Percentiles rank a stretch among this genome's conserved stretches.
Evolutionary conservation across 2,329 filamentous ascomycete genomes (phyloP).

Genomic region (Niveomyces coronatus): DNA sequence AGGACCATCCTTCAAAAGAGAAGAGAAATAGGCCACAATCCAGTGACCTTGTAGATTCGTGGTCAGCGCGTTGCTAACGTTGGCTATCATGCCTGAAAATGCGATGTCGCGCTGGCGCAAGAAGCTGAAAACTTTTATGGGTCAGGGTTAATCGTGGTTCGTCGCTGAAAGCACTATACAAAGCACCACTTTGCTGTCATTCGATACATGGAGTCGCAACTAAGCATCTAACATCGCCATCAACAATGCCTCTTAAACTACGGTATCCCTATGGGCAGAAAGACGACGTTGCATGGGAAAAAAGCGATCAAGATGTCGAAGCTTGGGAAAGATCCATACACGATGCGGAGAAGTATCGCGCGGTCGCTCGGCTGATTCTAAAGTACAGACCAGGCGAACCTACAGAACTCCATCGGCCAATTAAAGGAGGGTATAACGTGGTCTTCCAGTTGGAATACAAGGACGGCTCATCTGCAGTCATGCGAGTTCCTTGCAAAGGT

Average conservation of each 20-base stretch:
- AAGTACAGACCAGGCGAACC: not conserved
- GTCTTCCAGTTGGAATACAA: not conserved
- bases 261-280: constrained; percentile 13
- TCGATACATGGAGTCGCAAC: no score
- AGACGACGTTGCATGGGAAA: not conserved
- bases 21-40: no score
- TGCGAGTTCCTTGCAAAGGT: constrained; percentile 15
- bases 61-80: no score
- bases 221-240: no score
- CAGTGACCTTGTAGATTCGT: no score
- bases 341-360: constrained; percentile 3
- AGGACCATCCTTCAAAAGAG: no score
- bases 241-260: constrained; percentile 16
- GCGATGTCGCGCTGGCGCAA: no score
- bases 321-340: not conserved
- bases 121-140: no score
- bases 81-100: no score
- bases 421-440: not conserved
- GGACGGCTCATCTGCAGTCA: not conserved
- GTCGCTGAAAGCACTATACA: no score
- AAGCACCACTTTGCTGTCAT: no score
- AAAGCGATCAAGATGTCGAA: not conserved
- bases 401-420: not conserved
- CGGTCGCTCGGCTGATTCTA: not conserved
- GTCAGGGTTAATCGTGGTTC: no score